Conservation (phyloP, 257 asterid species). For the Nicotiana obtusifolia region DNA sequence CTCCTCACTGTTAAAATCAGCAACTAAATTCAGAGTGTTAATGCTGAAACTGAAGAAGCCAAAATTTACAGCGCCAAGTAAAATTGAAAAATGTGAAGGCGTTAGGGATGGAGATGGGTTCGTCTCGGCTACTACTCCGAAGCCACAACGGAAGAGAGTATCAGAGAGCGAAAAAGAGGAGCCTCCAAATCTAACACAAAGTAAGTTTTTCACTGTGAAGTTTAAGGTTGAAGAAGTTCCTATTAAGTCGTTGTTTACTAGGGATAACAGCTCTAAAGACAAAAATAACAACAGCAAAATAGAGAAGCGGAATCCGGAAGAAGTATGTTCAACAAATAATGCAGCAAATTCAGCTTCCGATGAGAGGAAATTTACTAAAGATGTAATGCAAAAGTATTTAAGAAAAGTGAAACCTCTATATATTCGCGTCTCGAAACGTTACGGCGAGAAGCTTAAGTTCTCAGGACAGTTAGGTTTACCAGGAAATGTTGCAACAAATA, state of each 20-base stretch:
- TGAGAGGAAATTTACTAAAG: conserved; percentile 44
- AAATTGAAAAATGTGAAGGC: not conserved
- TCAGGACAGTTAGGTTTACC: no score
- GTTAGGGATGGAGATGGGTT: not conserved
- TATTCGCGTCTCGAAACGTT: conserved; percentile 67
- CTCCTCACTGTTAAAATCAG: conserved; percentile 21
- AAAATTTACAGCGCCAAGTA: conserved; percentile 11
- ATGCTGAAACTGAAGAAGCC: conserved; percentile 38
- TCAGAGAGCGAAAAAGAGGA: not conserved
- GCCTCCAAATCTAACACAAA: conserved; percentile 11
- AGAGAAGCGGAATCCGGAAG: conserved; percentile 17
- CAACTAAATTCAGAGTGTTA: conserved; percentile 32
- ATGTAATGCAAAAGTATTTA: conserved; percentile 64
- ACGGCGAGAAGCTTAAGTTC: conserved; percentile 53
- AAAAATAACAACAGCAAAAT: conserved; percentile 5
- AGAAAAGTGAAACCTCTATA: conserved; percentile 80
- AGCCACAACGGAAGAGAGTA: not conserved
- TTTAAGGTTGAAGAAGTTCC: conserved; percentile 60
- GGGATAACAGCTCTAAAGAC: conserved; percentile 51
- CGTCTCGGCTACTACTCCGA: conserved; percentile 1
- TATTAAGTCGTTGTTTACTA: conserved; percentile 43
- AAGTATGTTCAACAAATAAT: conserved; percentile 8
- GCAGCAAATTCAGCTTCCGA: conserved; percentile 16
- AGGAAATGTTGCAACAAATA: no score
- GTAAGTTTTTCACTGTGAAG: conserved; percentile 44